Conservation (phyloP, 2,329 filamentous ascomycete species). For the Penicillium olsonii region DNA sequence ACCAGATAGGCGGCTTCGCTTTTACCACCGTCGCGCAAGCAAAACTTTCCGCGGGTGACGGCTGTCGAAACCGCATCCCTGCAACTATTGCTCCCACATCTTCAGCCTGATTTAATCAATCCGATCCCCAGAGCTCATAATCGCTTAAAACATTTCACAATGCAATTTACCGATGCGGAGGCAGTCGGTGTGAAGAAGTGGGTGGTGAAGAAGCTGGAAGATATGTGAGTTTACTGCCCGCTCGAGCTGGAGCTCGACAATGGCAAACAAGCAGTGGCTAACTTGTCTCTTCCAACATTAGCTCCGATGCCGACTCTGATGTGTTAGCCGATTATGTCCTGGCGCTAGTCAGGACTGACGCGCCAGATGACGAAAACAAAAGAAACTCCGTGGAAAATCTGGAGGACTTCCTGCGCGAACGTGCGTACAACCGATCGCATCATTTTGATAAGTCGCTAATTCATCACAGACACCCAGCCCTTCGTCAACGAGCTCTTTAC, state of each 20-base stretch:
- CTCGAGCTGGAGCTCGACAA: neutral
- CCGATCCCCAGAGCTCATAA: neutral
- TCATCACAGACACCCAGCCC: constrained; percentile 46
- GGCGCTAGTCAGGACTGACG: constrained; percentile 58
- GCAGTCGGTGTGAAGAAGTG: constrained; percentile 57
- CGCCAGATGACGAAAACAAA: constrained; percentile 55
- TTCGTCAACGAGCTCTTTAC: constrained; percentile 61
- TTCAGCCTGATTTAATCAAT: neutral
- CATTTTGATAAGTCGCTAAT: constrained; percentile 17
- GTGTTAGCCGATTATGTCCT: constrained; percentile 65
- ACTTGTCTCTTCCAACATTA: constrained; percentile 28
- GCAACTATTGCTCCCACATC: neutral
- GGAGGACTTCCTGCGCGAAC: constrained; percentile 59
- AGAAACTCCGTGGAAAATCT: constrained; percentile 57
- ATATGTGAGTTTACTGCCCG: constrained; percentile 49
- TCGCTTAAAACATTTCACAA: constrained; percentile 26
- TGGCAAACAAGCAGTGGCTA: neutral
- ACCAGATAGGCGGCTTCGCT: neutral
- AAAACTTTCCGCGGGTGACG: neutral
- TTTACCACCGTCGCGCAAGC: neutral
- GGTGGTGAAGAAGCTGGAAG: constrained; percentile 60
- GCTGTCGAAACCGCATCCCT: constrained; percentile 13
- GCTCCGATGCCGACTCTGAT: constrained; percentile 63
- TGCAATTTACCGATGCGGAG: constrained; percentile 59
- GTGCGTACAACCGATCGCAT: constrained; percentile 30